Evolutionary conservation across 1,284 basidiomycete species (phyloP).

Genomic region (Cystobasidium pallidum): DNA sequence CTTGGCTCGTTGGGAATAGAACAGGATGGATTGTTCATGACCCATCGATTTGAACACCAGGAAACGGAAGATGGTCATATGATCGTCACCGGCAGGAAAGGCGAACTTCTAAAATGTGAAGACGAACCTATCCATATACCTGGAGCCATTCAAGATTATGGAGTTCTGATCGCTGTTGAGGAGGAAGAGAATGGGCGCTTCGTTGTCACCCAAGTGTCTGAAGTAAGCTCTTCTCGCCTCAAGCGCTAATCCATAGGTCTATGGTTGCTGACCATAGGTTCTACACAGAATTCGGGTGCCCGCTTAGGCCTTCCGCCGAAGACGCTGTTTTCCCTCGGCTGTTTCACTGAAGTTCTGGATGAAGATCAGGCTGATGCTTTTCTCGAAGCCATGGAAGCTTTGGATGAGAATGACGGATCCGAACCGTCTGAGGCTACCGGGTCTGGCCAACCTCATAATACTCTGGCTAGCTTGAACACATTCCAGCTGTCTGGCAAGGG

Average conservation of each 20-base stretch:
- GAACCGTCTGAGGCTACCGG: conserved; percentile 36
- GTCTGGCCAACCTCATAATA: not conserved
- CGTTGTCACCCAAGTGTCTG: conserved; percentile 77
- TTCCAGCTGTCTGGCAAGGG: conserved; percentile 52
- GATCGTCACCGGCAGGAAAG: conserved; percentile 70
- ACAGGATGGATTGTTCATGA: conserved; percentile 58
- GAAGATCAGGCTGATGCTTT: conserved; percentile 71
- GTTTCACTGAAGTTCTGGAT: conserved; percentile 74
- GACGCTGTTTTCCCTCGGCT: conserved; percentile 76
- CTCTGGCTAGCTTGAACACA: conserved; percentile 45
- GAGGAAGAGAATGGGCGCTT: conserved; percentile 67
- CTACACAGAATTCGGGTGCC: conserved; percentile 65
- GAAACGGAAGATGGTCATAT: conserved; percentile 73
- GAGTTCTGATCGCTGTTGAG: conserved; percentile 76
- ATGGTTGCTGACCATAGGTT: not conserved
- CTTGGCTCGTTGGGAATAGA: conserved; percentile 35
- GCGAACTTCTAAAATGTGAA: conserved; percentile 70
- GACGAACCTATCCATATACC: conserved; percentile 87
- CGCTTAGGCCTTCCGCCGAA: conserved; percentile 73
- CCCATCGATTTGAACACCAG: conserved; percentile 70
- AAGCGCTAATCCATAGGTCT: too few relatives aligned
- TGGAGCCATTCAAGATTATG: conserved; percentile 83
- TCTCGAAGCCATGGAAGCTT: conserved; percentile 62
- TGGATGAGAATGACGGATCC: conserved; percentile 48
- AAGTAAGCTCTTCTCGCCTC: conserved; percentile 61